phyloP scores from a whole-genome alignment of 345 rosid species.

The Brassica incana region DNA sequence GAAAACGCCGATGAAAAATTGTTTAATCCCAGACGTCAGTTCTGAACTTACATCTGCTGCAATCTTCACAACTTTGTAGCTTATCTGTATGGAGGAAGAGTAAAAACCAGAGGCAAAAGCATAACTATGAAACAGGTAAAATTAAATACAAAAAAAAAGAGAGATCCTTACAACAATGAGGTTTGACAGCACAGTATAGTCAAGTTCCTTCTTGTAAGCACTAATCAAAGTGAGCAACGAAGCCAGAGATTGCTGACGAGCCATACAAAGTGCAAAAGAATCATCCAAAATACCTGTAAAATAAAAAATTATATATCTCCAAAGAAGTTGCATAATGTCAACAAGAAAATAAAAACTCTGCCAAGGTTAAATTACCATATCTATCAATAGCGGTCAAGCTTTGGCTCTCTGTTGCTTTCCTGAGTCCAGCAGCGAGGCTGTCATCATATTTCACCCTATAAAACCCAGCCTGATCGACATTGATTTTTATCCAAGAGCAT shows the following conservation, averaged over 20 bases:
- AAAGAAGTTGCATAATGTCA: background rate
- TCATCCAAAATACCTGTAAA: slow-evolving; percentile 86
- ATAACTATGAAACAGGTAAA: background rate
- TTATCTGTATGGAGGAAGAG: slow-evolving; percentile 55
- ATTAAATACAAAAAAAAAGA: background rate
- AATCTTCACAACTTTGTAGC: slow-evolving; percentile 69
- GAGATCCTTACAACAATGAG: slow-evolving; percentile 63
- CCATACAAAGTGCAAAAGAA: slow-evolving; percentile 89
- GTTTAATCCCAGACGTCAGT: slow-evolving; percentile 52
- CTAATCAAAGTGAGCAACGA: slow-evolving; percentile 77
- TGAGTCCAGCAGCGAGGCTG: slow-evolving; percentile 68
- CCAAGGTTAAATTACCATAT: slow-evolving; percentile 54
- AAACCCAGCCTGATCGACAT: slow-evolving; percentile 85
- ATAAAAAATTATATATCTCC: background rate
- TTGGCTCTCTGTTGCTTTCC: slow-evolving; percentile 69
- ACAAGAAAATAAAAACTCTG: background rate
- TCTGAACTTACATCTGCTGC: slow-evolving; percentile 73
- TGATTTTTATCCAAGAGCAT: slow-evolving; percentile 72
- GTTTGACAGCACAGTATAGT: slow-evolving; percentile 82
- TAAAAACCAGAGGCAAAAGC: slow-evolving; percentile 26
- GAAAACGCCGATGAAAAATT: slow-evolving; percentile 65
- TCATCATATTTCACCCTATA: slow-evolving; percentile 90
- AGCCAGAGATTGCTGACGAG: slow-evolving; percentile 74
- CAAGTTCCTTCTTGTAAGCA: slow-evolving; percentile 76
- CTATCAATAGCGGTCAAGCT: slow-evolving; percentile 67